These are phyloP conservation scores for Fraxinus excelsior DNA, from an alignment of 257 asterid genomes.

Conservation along the genomic window DNA sequence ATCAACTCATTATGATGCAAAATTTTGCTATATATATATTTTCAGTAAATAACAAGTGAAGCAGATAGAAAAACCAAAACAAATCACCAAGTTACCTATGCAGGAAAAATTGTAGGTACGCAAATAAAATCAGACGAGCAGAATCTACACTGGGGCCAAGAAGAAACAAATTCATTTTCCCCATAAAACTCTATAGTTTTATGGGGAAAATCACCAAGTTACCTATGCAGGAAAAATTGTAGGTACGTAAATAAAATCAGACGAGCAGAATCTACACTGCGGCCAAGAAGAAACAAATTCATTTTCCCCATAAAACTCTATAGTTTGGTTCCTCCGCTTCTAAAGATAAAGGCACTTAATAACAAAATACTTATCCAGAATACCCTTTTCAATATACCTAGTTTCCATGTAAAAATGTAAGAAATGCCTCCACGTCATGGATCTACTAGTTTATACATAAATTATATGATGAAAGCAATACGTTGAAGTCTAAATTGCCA, in stretches of 20 bases:
- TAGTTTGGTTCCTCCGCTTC: constrained; percentile 5
- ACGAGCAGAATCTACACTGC: too few relatives aligned
- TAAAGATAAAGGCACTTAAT: background rate
- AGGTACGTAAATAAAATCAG: too few relatives aligned
- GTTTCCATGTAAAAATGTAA: too few relatives aligned
- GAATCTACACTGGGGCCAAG: too few relatives aligned
- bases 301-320: background rate
- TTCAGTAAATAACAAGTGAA: constrained; percentile 2
- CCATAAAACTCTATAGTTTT: too few relatives aligned
- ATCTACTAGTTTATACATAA: background rate
- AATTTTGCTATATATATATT: background rate
- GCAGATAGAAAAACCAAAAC: too few relatives aligned
- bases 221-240: too few relatives aligned
- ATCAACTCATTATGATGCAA: background rate
- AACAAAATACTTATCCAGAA: background rate
- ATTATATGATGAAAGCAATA: background rate
- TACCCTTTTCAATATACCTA: background rate
- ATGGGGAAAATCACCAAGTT: constrained; percentile 14
- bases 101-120: too few relatives aligned
- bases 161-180: background rate
- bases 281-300: background rate
- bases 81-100: constrained; percentile 4
- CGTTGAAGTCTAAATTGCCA: background rate
- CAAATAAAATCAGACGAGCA: too few relatives aligned
- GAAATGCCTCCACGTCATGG: background rate